Conservation (phyloP, 208 protist species). For the Trypanosoma platydactyli region DNA sequence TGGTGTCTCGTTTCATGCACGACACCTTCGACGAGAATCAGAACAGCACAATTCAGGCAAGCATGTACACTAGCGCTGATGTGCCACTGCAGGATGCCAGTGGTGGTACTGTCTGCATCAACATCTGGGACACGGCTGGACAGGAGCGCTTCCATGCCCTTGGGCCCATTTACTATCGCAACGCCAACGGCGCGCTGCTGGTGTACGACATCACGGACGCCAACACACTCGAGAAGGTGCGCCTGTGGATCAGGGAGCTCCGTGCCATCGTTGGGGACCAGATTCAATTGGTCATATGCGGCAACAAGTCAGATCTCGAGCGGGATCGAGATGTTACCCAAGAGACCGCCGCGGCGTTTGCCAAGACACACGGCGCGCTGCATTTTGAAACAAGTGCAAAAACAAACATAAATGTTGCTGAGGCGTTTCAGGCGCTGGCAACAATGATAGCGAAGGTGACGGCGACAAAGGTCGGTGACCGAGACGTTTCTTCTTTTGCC, state of each 20-base stretch:
- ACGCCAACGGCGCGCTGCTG: conserved; percentile 85
- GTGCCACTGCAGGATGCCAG: conserved; percentile 46
- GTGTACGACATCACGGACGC: conserved; percentile 96
- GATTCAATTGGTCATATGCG: conserved; percentile 91
- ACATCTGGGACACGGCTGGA: conserved; percentile 75
- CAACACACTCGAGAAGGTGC: conserved; percentile 91
- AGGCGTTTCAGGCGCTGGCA: conserved; percentile 70
- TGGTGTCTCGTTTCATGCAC: conserved; percentile 75
- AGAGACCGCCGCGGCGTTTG: conserved; percentile 62
- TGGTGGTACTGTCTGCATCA: conserved; percentile 44
- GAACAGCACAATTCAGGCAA: conserved; percentile 66
- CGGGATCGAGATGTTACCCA: conserved; percentile 70
- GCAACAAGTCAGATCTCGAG: conserved; percentile 94
- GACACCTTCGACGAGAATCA: conserved; percentile 64
- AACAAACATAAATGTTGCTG: conserved; percentile 56
- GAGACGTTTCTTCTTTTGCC: conserved; percentile 1
- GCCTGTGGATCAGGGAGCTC: conserved; percentile 96
- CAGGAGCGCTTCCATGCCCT: conserved; percentile 86
- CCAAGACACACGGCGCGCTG: conserved; percentile 50
- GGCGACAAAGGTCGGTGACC: background rate
- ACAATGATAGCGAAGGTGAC: conserved; percentile 35
- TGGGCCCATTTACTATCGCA: conserved; percentile 86
- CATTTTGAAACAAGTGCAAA: conserved; percentile 78
- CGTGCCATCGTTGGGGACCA: conserved; percentile 87
- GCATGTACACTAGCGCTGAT: conserved; percentile 58